These are phyloP conservation scores for Hansenula anomala DNA, from an alignment of 1,139 yeast genomes.

Conservation along the genomic window DNA sequence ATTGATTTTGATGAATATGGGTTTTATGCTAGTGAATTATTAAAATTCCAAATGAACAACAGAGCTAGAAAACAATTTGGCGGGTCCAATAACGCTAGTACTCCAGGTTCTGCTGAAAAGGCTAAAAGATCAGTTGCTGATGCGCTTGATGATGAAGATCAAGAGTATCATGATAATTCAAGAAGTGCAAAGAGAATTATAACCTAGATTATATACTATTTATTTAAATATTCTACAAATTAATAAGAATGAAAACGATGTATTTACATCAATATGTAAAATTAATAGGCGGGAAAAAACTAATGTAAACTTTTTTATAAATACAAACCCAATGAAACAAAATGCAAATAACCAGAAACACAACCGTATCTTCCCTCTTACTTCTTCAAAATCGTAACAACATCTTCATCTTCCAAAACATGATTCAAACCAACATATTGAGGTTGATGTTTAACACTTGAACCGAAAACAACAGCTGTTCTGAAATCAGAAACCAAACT, in stretches of 20 bases:
- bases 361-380: too few species aligned
- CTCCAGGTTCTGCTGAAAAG: conserved; percentile 5
- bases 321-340: too few species aligned
- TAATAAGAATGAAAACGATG: too few species aligned
- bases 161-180: conserved; percentile 19
- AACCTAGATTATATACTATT: conserved; percentile 1
- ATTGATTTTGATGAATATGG: conserved; percentile 18
- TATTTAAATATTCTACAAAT: too few species aligned
- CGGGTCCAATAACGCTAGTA: neutral
- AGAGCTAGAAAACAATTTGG: conserved; percentile 18
- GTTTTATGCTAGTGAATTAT: conserved; percentile 17
- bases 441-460: conserved; percentile 97
- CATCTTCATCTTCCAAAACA: conserved; percentile 88
- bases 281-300: too few species aligned
- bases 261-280: too few species aligned
- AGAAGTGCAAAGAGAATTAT: conserved; percentile 18
- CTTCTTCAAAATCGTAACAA: conserved; percentile 88
- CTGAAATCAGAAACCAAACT: conserved; percentile 89
- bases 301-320: too few species aligned
- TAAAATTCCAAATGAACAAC: conserved; percentile 14
- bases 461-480: conserved; percentile 86
- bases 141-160: conserved; percentile 18
- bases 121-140: conserved; percentile 21
- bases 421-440: conserved; percentile 90
- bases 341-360: too few species aligned